Base-by-base conservation (phyloP, 208 protist species). In the Leishmania aethiopica region DNA sequence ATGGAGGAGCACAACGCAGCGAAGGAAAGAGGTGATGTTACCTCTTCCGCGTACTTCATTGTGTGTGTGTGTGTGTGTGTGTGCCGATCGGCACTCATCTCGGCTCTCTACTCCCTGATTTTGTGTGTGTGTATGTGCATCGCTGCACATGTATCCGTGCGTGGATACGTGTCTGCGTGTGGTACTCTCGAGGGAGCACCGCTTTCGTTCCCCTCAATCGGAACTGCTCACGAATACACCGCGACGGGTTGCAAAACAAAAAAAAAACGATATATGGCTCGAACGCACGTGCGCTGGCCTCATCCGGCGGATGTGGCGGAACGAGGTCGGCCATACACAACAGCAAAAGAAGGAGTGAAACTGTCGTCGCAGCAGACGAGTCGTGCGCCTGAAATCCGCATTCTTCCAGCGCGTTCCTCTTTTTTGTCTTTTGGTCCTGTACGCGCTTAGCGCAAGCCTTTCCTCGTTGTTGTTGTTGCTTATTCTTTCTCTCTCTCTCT, bases 31-130 rank as follows among this genome's bases (percentile, higher is more conserved):
- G 28, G 57, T 19, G 3, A 28, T 49, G 35, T 35, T 45, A 32
- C 47, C 22, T 32, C 78, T 62, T 77, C 84, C 71, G 42, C 77
- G 64, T 45, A 3, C 82, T 80, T 84, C 51, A 74, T 64, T 47
- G 73, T 40, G 37, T 35, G 35, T 53, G 28, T n/a, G 47, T 78
- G 55, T 59, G 75, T 71, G 28, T 45, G 45, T 40, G 73, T 53
- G 28, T 60, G 57, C 57, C 77, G 35, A 47, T 49, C 51, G 79
- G 25, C 69, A 6, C 79, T 37, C 76, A 10, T 49, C 42, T 66
- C n/a, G 37, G 10, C 72, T 32, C 32, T 71, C 6, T 3, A 47
- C 66, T 71, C 66, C 37, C 47, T 19, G 3, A 71, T 42, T 10
- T 15, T 19, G 19, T 32, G 22, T 71, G 13, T 47, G 49, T 47